phyloP scores from a whole-genome alignment of 2,329 filamentous ascomycete species.

The Fusarium chuoi region DNA sequence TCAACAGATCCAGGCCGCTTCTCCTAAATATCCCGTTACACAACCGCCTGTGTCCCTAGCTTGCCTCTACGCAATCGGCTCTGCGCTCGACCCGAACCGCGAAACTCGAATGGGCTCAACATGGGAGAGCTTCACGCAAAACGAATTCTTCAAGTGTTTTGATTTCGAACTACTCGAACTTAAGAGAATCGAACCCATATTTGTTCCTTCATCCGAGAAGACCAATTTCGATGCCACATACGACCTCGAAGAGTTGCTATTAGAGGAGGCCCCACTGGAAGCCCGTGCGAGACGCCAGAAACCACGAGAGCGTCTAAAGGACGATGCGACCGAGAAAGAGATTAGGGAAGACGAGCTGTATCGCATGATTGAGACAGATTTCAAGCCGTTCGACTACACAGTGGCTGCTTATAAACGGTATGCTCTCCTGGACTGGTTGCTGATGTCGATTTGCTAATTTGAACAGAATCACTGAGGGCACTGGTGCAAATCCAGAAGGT shows the following conservation, averaged over 20 bases:
- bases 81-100: constrained; percentile 83
- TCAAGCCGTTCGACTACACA: constrained; percentile 96
- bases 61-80: constrained; percentile 89
- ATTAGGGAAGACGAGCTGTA: constrained; percentile 95
- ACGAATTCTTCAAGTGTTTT: constrained; percentile 88
- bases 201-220: constrained; percentile 94
- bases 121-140: constrained; percentile 86
- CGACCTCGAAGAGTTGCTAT: constrained; percentile 89
- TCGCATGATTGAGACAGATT: constrained; percentile 92
- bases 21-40: constrained; percentile 90
- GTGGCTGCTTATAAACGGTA: constrained; percentile 80
- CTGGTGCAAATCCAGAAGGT: constrained; percentile 27
- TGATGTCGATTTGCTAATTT: constrained; percentile 28
- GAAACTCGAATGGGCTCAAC: constrained; percentile 84
- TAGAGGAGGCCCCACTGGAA: constrained; percentile 95
- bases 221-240: constrained; percentile 99
- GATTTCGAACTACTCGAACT: constrained; percentile 86
- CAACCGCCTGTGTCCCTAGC: constrained; percentile 88
- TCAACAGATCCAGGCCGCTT: constrained; percentile 81
- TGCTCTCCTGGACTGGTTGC: constrained; percentile 39
- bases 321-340: constrained; percentile 94
- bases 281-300: constrained; percentile 93
- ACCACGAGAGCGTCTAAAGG: constrained; percentile 88
- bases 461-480: constrained; percentile 52
- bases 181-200: constrained; percentile 91